These are phyloP conservation scores for Kwoniella mangroviensis DNA, from an alignment of 768 basidiomycete genomes.

Conservation along the genomic window DNA sequence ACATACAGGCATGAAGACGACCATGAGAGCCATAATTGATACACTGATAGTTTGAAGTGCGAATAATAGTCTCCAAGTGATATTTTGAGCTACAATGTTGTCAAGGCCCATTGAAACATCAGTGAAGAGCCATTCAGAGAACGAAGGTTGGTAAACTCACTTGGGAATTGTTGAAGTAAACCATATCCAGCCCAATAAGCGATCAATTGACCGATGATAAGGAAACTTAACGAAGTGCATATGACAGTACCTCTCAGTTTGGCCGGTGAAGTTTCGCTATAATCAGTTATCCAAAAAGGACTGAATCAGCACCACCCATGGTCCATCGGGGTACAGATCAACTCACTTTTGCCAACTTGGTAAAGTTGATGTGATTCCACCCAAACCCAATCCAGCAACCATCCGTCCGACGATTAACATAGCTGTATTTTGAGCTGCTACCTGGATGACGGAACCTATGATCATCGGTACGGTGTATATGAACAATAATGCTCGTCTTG, in stretches of 20 bases:
- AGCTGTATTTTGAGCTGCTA: slow-evolving; percentile 16
- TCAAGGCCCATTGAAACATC: background rate
- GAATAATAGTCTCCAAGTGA: slow-evolving; percentile 30
- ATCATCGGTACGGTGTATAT: slow-evolving; percentile 22
- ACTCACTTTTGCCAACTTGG: slow-evolving; percentile 29
- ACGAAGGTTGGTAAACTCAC: background rate
- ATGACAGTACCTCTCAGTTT: slow-evolving; percentile 29
- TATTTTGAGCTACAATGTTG: slow-evolving; percentile 11
- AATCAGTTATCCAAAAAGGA: background rate
- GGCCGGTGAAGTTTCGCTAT: slow-evolving; percentile 25
- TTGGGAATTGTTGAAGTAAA: slow-evolving; percentile 16
- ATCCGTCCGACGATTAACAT: slow-evolving; percentile 27
- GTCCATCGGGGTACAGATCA: too few species aligned
- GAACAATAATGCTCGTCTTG: slow-evolving; percentile 17
- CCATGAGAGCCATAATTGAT: slow-evolving; percentile 25
- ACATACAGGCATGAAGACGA: slow-evolving; percentile 32
- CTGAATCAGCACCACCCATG: too few species aligned
- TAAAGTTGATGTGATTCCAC: slow-evolving; percentile 26
- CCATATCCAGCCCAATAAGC: slow-evolving; percentile 32
- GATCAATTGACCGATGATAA: slow-evolving; percentile 27
- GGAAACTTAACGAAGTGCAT: slow-evolving; percentile 29
- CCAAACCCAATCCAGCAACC: slow-evolving; percentile 29
- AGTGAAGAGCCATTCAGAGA: background rate
- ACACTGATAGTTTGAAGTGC: slow-evolving; percentile 24
- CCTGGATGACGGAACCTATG: slow-evolving; percentile 22